A percentile compares a stretch with the other conserved stretches of the same genome.
These are phyloP conservation scores for Nectriaceae sp. DNA, from an alignment of 2,329 filamentous ascomycete genomes.

Conservation along the genomic window DNA sequence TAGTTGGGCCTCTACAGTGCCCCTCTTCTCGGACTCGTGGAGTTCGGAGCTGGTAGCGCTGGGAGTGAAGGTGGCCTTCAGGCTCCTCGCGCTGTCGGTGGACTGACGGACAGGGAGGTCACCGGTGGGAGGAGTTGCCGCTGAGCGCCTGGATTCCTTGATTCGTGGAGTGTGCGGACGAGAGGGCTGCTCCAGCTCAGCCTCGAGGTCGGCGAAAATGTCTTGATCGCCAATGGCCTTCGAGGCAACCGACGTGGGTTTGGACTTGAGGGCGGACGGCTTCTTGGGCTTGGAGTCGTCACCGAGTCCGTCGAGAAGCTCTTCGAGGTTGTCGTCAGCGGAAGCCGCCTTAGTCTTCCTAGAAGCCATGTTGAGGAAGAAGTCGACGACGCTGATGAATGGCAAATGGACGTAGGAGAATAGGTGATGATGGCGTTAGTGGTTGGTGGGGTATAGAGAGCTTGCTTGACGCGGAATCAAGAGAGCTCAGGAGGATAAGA, in stretches of 20 bases:
- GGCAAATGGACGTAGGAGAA: background rate
- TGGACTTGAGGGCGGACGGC: conserved; percentile 43
- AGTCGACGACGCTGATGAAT: background rate
- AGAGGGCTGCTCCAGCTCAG: conserved; percentile 67
- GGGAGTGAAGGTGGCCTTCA: conserved; percentile 72
- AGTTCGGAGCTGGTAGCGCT: conserved; percentile 65
- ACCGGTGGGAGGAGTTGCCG: conserved; percentile 54
- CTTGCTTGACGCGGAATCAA: too few relatives aligned
- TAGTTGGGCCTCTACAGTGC: conserved; percentile 45
- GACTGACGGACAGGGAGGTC: conserved; percentile 74
- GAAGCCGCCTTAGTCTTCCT: conserved; percentile 59
- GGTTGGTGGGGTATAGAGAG: background rate
- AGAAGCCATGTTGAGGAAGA: conserved; percentile 52
- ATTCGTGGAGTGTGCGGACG: conserved; percentile 82
- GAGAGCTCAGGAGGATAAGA: too few relatives aligned
- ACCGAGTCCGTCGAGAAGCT: conserved; percentile 65
- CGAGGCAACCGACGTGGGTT: conserved; percentile 50
- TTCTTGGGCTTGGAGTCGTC: conserved; percentile 55
- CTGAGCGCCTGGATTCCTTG: conserved; percentile 52
- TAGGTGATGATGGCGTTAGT: background rate
- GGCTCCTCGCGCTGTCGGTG: conserved; percentile 72
- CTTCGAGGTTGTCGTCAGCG: conserved; percentile 64
- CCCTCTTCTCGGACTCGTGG: conserved; percentile 58
- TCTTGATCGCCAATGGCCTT: conserved; percentile 64
- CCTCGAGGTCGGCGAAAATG: conserved; percentile 83